These are phyloP conservation scores for Clonostachys byssicola DNA, from an alignment of 2,329 filamentous ascomycete species.

Conservation along the genomic window DNA sequence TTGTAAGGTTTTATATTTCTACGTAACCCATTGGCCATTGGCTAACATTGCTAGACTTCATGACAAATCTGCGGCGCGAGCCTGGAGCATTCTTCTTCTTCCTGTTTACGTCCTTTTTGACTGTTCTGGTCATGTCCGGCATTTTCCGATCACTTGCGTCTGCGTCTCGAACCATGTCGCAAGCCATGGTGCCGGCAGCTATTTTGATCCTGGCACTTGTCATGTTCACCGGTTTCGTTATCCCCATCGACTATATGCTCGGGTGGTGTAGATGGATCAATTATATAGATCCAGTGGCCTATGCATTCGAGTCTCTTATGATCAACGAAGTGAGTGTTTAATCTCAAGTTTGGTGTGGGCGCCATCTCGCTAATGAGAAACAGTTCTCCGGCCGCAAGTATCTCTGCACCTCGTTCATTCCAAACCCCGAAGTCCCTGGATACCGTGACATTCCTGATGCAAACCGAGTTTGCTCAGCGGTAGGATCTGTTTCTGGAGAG, in stretches of 20 bases:
- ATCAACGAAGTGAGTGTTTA: constrained; percentile 70
- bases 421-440: constrained; percentile 13
- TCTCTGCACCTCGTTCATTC: constrained; percentile 46
- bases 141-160: constrained; percentile 4
- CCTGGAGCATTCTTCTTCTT: constrained; percentile 34
- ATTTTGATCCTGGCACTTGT: constrained; percentile 28
- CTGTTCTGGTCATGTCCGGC: constrained; percentile 59
- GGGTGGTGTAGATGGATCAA: constrained; percentile 12
- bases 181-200: constrained; percentile 19
- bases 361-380: too few species aligned
- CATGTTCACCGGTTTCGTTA: constrained; percentile 42
- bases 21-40: too few species aligned
- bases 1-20: not conserved
- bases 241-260: constrained; percentile 38
- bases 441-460: constrained; percentile 19
- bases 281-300: constrained; percentile 62
- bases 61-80: constrained; percentile 2
- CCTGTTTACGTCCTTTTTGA: constrained; percentile 68
- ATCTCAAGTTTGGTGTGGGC: too few species aligned
- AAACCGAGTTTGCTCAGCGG: constrained; percentile 49
- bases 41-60: constrained; percentile 1
- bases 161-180: constrained; percentile 16
- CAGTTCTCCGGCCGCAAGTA: constrained; percentile 57
- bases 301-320: constrained; percentile 76
- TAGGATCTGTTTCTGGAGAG: constrained; percentile 52